Percentiles rank a stretch among this genome's conserved stretches.
These are phyloP conservation scores for Alnus glutinosa DNA, from an alignment of 306 rosid genomes.

Conservation along the genomic window DNA sequence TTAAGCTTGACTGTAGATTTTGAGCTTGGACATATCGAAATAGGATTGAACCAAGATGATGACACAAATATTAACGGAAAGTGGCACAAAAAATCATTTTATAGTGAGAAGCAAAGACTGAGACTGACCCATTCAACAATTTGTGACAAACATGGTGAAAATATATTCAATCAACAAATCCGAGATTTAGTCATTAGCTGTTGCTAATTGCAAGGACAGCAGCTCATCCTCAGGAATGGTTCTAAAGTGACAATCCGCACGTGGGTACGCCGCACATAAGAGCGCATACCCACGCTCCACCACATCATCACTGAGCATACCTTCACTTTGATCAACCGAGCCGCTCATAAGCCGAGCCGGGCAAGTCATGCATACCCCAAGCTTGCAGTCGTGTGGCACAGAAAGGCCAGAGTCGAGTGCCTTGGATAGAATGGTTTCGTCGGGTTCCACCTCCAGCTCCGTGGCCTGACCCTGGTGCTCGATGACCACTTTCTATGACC, in stretches of 20 bases:
- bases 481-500: conserved; percentile 73
- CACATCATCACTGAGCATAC: conserved; percentile 99
- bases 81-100: background rate
- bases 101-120: conserved; percentile 15
- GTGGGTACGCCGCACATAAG: conserved; percentile 71
- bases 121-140: conserved; percentile 13
- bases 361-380: conserved; percentile 99
- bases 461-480: conserved; percentile 70
- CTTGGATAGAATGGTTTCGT: conserved; percentile 59
- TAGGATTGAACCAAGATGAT: background rate
- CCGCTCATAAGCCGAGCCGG: conserved; percentile 85
- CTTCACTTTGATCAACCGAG: conserved; percentile 87
- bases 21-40: too few relatives aligned
- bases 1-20: too few relatives aligned
- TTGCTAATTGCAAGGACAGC: conserved; percentile 80
- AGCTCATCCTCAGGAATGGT: conserved; percentile 86
- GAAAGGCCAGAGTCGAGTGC: conserved; percentile 71
- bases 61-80: background rate
- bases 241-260: conserved; percentile 74
- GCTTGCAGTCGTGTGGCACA: conserved; percentile 95
- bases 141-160: conserved; percentile 15
- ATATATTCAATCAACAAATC: conserved; percentile 2
- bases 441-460: conserved; percentile 56
- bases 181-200: conserved; percentile 72
- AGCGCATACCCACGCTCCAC: conserved; percentile 83